Conservation (phyloP, 1,284 basidiomycete species). For the Cutaneotrichosporon dermatis region DNA sequence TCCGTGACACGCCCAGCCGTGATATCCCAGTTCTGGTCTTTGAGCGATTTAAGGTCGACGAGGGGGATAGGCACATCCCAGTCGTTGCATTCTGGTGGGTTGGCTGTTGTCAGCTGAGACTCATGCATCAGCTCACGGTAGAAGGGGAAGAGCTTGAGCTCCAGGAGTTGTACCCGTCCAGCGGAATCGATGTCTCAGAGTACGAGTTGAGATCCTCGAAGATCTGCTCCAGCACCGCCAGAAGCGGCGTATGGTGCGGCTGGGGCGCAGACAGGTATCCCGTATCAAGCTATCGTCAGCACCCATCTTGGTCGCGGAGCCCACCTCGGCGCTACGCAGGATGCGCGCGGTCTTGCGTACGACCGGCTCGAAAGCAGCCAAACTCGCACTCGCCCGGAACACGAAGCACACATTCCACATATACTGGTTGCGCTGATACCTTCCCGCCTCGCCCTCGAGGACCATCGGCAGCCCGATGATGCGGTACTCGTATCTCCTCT, state of each 20-base stretch:
- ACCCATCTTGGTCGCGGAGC: conserved; percentile 27
- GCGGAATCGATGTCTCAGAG: conserved; percentile 83
- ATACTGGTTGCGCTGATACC: conserved; percentile 80
- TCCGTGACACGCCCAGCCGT: conserved; percentile 75
- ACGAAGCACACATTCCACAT: conserved; percentile 96
- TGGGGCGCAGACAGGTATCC: conserved; percentile 73
- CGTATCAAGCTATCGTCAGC: conserved; percentile 67
- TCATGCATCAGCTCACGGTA: conserved; percentile 54
- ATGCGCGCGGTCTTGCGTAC: conserved; percentile 92
- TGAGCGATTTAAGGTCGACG: conserved; percentile 72
- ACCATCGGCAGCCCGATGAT: conserved; percentile 85
- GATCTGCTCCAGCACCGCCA: conserved; percentile 87
- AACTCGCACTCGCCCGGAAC: conserved; percentile 78
- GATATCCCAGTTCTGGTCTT: conserved; percentile 92
- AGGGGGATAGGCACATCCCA: conserved; percentile 94
- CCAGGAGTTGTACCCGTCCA: conserved; percentile 88
- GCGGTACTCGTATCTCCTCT: conserved; percentile 54
- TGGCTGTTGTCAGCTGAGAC: conserved; percentile 51
- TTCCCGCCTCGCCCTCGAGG: conserved; percentile 54
- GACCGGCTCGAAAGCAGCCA: conserved; percentile 92
- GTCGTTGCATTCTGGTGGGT: conserved; percentile 80
- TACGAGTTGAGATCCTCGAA: conserved; percentile 97
- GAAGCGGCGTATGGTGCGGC: conserved; percentile 63
- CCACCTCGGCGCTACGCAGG: conserved; percentile 77
- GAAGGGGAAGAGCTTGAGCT: conserved; percentile 92